These are phyloP conservation scores for Dothideomycetes sp. DNA, from an alignment of 2,329 filamentous ascomycete genomes.

Conservation along the genomic window DNA sequence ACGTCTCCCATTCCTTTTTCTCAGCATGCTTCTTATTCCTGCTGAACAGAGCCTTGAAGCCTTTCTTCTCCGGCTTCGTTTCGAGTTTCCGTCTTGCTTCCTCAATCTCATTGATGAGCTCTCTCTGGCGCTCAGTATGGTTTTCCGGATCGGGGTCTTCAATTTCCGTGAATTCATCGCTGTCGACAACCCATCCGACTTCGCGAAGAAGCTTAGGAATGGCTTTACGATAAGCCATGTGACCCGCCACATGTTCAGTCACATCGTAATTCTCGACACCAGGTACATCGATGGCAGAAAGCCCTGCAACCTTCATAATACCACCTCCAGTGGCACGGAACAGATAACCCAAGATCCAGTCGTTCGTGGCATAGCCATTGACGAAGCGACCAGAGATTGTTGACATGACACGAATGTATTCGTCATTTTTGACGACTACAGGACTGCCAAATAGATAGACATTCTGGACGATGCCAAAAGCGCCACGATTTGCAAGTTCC, in stretches of 20 bases:
- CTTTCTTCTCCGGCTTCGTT: constrained; percentile 59
- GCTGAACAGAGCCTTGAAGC: constrained; percentile 66
- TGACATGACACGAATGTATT: constrained; percentile 71
- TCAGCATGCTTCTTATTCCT: constrained; percentile 67
- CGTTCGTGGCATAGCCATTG: constrained; percentile 87
- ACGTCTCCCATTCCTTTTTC: constrained; percentile 90
- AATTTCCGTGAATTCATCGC: constrained; percentile 91
- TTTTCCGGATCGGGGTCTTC: constrained; percentile 96
- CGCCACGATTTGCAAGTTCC: constrained; percentile 76
- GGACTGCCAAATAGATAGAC: constrained; percentile 92
- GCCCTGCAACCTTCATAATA: constrained; percentile 77
- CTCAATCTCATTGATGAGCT: constrained; percentile 94
- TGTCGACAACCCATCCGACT: constrained; percentile 84
- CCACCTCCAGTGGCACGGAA: constrained; percentile 92
- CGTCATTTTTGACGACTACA: constrained; percentile 82
- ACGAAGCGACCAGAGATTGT: constrained; percentile 88
- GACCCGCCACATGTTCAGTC: constrained; percentile 73
- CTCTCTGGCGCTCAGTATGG: constrained; percentile 74
- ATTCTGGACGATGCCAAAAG: constrained; percentile 82
- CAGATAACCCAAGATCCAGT: constrained; percentile 92
- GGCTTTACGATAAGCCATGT: constrained; percentile 89
- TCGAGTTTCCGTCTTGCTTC: constrained; percentile 83
- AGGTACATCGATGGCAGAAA: constrained; percentile 69
- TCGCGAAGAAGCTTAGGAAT: constrained; percentile 83
- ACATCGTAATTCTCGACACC: constrained; percentile 82